Percentiles rank a stretch among this genome's conserved stretches.
These are phyloP conservation scores for Pelagophyceae sp. DNA, from an alignment of 352 stramenopile genomes.

Conservation along the genomic window DNA sequence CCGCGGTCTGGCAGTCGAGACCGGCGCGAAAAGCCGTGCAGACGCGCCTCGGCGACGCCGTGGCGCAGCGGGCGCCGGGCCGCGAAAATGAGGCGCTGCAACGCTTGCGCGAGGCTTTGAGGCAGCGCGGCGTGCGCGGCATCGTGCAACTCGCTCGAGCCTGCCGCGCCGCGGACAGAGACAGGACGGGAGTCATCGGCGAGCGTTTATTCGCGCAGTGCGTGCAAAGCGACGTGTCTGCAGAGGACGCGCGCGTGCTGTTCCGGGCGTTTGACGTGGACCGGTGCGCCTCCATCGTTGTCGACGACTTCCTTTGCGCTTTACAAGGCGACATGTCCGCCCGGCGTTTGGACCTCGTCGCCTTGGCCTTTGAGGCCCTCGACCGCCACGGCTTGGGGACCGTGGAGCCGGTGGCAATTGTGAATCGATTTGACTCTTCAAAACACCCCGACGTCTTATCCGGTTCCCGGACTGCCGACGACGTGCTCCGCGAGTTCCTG, in stretches of 20 bases:
- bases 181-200: constrained; percentile 14
- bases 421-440: too few relatives aligned
- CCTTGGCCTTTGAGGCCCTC: constrained; percentile 61
- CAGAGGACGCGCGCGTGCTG: constrained; percentile 44
- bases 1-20: not conserved
- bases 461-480: constrained; percentile 53
- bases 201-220: constrained; percentile 13
- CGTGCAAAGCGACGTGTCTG: constrained; percentile 14
- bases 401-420: constrained; percentile 56
- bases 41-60: not conserved
- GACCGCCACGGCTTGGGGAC: constrained; percentile 59
- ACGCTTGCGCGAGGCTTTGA: constrained; percentile 44
- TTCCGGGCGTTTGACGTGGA: constrained; percentile 66
- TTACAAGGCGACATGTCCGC: constrained; percentile 63
- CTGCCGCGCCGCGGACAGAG: constrained; percentile 55
- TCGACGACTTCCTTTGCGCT: constrained; percentile 62
- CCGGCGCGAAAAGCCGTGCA: not conserved
- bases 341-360: constrained; percentile 58
- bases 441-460: constrained; percentile 62
- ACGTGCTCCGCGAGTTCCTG: constrained; percentile 63
- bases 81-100: constrained; percentile 20
- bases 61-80: not conserved
- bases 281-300: constrained; percentile 59
- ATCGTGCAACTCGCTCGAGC: constrained; percentile 64
- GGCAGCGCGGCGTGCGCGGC: constrained; percentile 52